A percentile compares a stretch with the other conserved stretches of the same genome.
Conservation (phyloP, 352 stramenopile species). For the Pythium pyrilobum region DNA sequence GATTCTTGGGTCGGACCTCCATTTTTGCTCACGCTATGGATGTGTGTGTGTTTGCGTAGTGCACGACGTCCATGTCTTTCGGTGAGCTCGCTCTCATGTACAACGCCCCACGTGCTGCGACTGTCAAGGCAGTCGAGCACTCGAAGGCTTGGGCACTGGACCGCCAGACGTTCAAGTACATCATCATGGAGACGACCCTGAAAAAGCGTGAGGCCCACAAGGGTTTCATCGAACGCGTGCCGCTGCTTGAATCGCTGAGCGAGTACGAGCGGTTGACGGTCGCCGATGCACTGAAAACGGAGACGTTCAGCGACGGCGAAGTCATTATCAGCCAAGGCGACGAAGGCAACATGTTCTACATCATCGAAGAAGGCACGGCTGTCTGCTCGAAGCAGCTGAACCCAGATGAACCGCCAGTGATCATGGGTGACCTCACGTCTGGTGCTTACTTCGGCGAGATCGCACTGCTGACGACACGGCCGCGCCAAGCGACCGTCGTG, state of each 20-base stretch:
- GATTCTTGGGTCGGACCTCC: background rate
- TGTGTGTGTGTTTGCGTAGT: constrained; percentile 23
- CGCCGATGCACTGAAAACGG: constrained; percentile 74
- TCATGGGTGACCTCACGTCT: constrained; percentile 87
- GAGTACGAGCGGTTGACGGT: constrained; percentile 89
- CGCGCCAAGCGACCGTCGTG: constrained; percentile 86
- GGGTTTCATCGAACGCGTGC: constrained; percentile 85
- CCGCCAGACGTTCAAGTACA: constrained; percentile 89
- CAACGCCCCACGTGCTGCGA: constrained; percentile 93
- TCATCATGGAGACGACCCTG: constrained; percentile 89
- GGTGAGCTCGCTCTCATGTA: constrained; percentile 98
- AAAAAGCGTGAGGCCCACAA: constrained; percentile 87
- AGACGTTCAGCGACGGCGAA: constrained; percentile 82
- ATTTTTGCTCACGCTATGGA: background rate
- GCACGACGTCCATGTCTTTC: constrained; percentile 91
- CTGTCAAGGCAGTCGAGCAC: constrained; percentile 86
- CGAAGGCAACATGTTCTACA: constrained; percentile 88
- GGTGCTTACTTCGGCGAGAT: constrained; percentile 97
- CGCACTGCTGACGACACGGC: constrained; percentile 91
- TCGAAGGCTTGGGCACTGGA: constrained; percentile 93
- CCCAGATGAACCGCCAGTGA: constrained; percentile 48
- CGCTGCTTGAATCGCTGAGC: constrained; percentile 88
- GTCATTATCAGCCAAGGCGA: constrained; percentile 90
- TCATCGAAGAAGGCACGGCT: constrained; percentile 82
- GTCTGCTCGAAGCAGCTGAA: constrained; percentile 83